Percentiles rank a stretch among this genome's conserved stretches.
Evolutionary conservation across 768 basidiomycete species (phyloP).

Genomic region (Hysterangium stoloniferum): DNA sequence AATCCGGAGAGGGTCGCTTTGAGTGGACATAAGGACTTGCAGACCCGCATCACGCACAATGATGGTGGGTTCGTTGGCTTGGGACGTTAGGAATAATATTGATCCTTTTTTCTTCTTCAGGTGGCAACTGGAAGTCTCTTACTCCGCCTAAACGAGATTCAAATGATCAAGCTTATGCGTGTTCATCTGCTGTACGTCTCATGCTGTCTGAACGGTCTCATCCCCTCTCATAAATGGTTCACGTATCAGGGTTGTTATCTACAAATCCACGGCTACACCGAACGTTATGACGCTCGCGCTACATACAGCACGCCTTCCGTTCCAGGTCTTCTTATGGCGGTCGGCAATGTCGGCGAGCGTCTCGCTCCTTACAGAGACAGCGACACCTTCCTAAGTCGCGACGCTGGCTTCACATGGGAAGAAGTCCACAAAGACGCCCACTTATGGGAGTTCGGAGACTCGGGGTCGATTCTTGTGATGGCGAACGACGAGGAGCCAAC

Average conservation of each 20-base stretch:
- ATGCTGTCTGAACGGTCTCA: constrained; percentile 3
- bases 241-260: constrained; percentile 65
- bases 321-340: constrained; percentile 89
- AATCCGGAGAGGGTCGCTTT: constrained; percentile 72
- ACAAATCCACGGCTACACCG: constrained; percentile 94
- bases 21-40: constrained; percentile 64
- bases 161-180: constrained; percentile 61
- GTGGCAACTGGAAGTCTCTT: constrained; percentile 82
- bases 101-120: constrained; percentile 29
- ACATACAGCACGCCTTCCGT: constrained; percentile 92
- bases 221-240: not conserved
- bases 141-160: constrained; percentile 72
- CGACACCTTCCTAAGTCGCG: constrained; percentile 94
- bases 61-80: constrained; percentile 59
- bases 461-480: constrained; percentile 87
- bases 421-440: constrained; percentile 98
- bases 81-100: not conserved
- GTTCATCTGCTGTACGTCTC: constrained; percentile 52
- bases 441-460: constrained; percentile 97
- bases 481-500: constrained; percentile 94
- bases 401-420: constrained; percentile 96
- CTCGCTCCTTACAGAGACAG: constrained; percentile 77
- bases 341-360: constrained; percentile 87
- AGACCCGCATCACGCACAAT: constrained; percentile 90
- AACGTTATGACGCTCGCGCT: constrained; percentile 80